Evolutionary conservation across 1,284 basidiomycete species (phyloP).

Genomic region (Rhodotorula sp.): DNA sequence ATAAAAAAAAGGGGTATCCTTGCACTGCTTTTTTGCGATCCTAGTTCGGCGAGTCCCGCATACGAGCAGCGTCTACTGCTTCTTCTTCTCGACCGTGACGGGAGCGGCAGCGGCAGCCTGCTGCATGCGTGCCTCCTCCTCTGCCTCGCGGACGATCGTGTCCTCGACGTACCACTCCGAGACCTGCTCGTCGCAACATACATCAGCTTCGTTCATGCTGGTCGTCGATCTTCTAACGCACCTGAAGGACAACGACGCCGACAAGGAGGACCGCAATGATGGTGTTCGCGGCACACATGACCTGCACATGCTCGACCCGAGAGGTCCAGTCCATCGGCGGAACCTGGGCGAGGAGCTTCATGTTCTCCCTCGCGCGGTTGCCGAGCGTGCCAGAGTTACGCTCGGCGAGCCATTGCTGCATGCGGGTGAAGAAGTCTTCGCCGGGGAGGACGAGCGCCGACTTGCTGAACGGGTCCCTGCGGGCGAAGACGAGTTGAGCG

Average conservation of each 20-base stretch:
- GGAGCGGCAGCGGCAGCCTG: background rate
- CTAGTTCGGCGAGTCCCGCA: no score
- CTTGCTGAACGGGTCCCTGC: constrained; percentile 37
- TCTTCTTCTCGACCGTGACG: constrained; percentile 35
- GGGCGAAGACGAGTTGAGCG: background rate
- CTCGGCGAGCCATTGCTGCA: constrained; percentile 27
- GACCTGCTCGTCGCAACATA: constrained; percentile 14
- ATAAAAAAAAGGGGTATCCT: no score
- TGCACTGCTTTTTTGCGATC: no score
- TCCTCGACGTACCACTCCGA: constrained; percentile 41
- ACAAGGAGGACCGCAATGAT: constrained; percentile 25
- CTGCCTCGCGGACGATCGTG: constrained; percentile 22
- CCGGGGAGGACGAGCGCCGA: constrained; percentile 18
- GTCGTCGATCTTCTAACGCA: background rate
- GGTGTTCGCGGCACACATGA: constrained; percentile 38
- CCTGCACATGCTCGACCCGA: constrained; percentile 33
- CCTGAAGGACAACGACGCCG: constrained; percentile 36
- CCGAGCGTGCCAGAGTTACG: constrained; percentile 24
- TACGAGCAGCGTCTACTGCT: constrained; percentile 15
- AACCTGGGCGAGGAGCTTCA: constrained; percentile 1
- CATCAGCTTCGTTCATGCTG: background rate
- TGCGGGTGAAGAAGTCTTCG: constrained; percentile 30
- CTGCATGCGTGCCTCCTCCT: constrained; percentile 8
- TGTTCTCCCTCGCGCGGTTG: constrained; percentile 31
- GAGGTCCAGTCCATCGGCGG: constrained; percentile 29